phyloP scores from a whole-genome alignment of 1,139 yeast genomes.

The Pichia sp. region DNA sequence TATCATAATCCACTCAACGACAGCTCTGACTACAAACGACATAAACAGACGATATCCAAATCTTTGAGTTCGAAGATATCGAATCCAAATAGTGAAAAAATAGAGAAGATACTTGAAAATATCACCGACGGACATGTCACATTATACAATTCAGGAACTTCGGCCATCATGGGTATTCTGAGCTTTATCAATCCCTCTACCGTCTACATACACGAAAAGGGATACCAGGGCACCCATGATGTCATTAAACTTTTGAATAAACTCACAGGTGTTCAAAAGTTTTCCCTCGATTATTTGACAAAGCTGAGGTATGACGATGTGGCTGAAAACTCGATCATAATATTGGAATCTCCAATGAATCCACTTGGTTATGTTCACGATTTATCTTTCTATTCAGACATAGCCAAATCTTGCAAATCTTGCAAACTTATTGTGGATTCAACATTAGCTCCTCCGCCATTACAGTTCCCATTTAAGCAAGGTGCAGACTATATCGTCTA shows the following conservation, averaged over 20 bases:
- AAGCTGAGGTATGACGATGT: not conserved
- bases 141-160: conserved; percentile 72
- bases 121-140: conserved; percentile 60
- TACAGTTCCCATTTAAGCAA: conserved; percentile 71
- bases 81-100: conserved; percentile 67
- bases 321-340: conserved; percentile 68
- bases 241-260: conserved; percentile 64
- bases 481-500: conserved; percentile 87
- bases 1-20: conserved; percentile 28
- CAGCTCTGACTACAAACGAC: conserved; percentile 16
- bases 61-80: conserved; percentile 63
- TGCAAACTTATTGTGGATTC: conserved; percentile 63
- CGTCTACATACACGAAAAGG: conserved; percentile 63
- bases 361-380: conserved; percentile 75
- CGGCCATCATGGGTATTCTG: conserved; percentile 78
- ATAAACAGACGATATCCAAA: conserved; percentile 25
- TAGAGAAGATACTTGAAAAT: conserved; percentile 63
- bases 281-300: conserved; percentile 45
- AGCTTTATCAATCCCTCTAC: conserved; percentile 67
- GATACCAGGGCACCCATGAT: conserved; percentile 81
- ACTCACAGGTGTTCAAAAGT: conserved; percentile 53
- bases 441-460: conserved; percentile 91
- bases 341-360: conserved; percentile 84
- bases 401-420: conserved; percentile 72
- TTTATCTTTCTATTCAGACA: conserved; percentile 55